Percentiles rank a stretch among this genome's conserved stretches.
Evolutionary conservation across 306 rosid genomes (phyloP).

Genomic region (Geum urbanum): DNA sequence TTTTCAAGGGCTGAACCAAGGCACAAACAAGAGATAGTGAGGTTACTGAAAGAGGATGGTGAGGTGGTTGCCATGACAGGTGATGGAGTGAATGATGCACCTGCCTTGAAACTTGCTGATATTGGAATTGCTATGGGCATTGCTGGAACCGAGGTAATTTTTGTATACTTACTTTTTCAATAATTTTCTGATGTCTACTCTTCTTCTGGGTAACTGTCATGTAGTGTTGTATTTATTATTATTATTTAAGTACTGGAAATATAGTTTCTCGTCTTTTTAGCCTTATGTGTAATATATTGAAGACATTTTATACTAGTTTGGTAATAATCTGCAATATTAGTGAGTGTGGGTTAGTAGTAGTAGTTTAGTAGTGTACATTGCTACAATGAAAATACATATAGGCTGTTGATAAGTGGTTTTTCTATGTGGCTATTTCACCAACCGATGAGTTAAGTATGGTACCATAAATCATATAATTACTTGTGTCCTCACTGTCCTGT

Average conservation of each 20-base stretch:
- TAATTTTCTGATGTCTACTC: not conserved
- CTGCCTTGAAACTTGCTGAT: slow-evolving; percentile 86
- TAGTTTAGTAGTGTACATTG: not conserved
- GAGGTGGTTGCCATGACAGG: slow-evolving; percentile 95
- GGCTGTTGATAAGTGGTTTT: not conserved
- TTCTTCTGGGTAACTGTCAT: not conserved
- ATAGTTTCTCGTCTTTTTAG: not conserved
- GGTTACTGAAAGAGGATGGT: slow-evolving; percentile 73
- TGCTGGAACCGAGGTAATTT: slow-evolving; percentile 79
- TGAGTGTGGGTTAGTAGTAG: too few relatives aligned
- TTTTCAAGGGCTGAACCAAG: slow-evolving; percentile 87
- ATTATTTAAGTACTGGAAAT: not conserved
- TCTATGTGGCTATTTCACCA: not conserved
- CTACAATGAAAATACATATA: not conserved
- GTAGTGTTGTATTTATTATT: not conserved
- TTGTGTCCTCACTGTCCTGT: not conserved
- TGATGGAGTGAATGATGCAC: slow-evolving; percentile 92
- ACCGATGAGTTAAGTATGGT: not conserved
- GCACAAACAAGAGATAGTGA: slow-evolving; percentile 85
- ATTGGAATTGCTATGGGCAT: slow-evolving; percentile 92
- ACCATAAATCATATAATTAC: not conserved
- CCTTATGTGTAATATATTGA: not conserved
- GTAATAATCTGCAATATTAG: not conserved
- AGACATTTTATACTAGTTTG: not conserved
- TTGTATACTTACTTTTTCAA: not conserved